Evolutionary conservation across 345 rosid genomes (phyloP), one percentile per base, ranked within the genome.

Genomic region (Hirschfeldia incana): DNA sequence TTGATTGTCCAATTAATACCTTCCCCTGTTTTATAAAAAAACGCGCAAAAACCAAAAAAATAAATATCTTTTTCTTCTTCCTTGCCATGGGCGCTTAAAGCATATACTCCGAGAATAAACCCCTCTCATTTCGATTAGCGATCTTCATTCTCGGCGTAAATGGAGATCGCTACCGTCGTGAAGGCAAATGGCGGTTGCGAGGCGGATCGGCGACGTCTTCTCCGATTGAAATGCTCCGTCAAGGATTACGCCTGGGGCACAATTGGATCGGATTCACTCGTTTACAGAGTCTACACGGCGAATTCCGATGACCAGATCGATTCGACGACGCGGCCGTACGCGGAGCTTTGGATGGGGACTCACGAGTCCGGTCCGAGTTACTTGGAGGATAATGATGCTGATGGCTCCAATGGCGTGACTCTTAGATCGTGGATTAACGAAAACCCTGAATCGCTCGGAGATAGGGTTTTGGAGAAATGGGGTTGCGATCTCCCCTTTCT

Each of bases 401-500:
- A 77, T 37, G 83, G 74, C 4, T 82, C 74, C 21, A 85, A 85
- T 77, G 92, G 87, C 60, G 46, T 78, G 30, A 82, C 83, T 44
- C 85, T 96, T 73, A 96, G 91, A 78, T 85, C 90, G 34, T 93
- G 94, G 98, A 81, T 90, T 82, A 51, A 33, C 37, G 80, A 85
- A 72, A 89, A 93, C 76, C 97, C 99, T 39, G 44, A 79, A 69
- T 94, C 87, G 28, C 92, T 96, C 4, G 99, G 99, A 2, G 73
- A 81, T 1, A 86, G 80, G 85, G 97, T 93, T 80, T 75, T 93
- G 84, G 76, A 83, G 37, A 86, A 85, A 78, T 96, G 98, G 99
- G 98, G 99, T 13, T 87, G 85, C 55, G 93, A 96, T 91, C 98
- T 96, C 65, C 99, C 99, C 10, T 96, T 92, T 81, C 76, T 96